Percentiles rank a stretch among this genome's conserved stretches.
Conservation (phyloP, 495 filamentous ascomycete genomes). For the Penicillium fimorum region DNA sequence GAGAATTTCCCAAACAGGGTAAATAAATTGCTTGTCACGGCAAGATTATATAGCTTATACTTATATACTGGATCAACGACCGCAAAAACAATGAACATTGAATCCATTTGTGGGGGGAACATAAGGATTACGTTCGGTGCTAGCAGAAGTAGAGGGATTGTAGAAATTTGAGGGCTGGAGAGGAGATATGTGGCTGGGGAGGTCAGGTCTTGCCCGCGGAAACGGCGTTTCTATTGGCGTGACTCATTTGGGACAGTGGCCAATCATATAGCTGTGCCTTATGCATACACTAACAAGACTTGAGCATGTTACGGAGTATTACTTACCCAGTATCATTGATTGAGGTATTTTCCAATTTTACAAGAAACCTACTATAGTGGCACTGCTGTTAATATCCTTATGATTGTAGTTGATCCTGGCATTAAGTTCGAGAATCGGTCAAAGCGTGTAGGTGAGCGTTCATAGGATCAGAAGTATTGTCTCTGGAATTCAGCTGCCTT, state of each 20-base stretch:
- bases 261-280: background rate
- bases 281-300: background rate
- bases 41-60: too few species aligned
- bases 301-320: background rate
- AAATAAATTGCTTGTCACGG: too few species aligned
- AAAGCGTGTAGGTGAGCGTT: background rate
- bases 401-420: background rate
- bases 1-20: background rate
- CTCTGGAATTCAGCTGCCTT: background rate
- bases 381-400: background rate
- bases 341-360: background rate
- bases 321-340: background rate
- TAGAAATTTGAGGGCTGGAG: background rate
- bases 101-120: background rate
- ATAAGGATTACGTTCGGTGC: background rate
- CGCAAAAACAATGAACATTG: background rate
- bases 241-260: background rate
- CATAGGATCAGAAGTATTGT: background rate
- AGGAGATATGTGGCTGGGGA: too few species aligned
- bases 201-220: background rate
- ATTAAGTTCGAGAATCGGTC: background rate
- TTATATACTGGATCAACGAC: background rate
- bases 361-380: background rate
- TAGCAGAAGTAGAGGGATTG: background rate
- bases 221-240: background rate